phyloP scores from a whole-genome alignment of 2,329 filamentous ascomycete species.

The Stemphylium lycopersici region DNA sequence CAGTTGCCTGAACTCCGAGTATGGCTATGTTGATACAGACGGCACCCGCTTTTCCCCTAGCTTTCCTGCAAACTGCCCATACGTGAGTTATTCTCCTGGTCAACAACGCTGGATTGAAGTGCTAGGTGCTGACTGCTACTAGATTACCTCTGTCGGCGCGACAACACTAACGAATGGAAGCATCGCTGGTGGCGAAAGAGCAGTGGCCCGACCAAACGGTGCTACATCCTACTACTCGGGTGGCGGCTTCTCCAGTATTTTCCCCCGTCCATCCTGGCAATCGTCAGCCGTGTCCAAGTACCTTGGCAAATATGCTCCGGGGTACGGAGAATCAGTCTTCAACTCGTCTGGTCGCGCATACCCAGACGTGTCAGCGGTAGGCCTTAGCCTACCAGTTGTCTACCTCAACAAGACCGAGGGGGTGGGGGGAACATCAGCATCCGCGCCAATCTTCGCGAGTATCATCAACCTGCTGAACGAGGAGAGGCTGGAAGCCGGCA shows the following conservation, averaged over 20 bases:
- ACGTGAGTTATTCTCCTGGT: conserved; percentile 48
- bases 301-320: conserved; percentile 9
- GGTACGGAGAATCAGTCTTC: conserved; percentile 15
- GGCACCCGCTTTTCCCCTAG: conserved; percentile 57
- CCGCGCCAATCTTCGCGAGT: conserved; percentile 62
- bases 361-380: conserved; percentile 66
- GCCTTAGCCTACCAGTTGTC: conserved; percentile 51
- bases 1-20: conserved; percentile 20
- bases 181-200: conserved; percentile 55
- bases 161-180: conserved; percentile 42
- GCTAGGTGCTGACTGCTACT: background rate
- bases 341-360: conserved; percentile 58
- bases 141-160: conserved; percentile 64
- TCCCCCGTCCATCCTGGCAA: conserved; percentile 57
- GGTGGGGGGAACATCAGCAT: conserved; percentile 59
- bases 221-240: conserved; percentile 24
- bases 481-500: conserved; percentile 57
- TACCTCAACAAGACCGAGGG: conserved; percentile 39
- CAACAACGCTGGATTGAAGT: too few relatives aligned
- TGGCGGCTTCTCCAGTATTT: conserved; percentile 55
- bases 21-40: conserved; percentile 14
- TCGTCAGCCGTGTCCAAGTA: conserved; percentile 25
- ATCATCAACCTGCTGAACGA: conserved; percentile 67
- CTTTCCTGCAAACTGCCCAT: conserved; percentile 70
- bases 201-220: conserved; percentile 25